Percentiles rank a stretch among this genome's conserved stretches.
Evolutionary conservation across 2,329 filamentous ascomycete genomes (phyloP).

Genomic region (Grosmannia penicillata): DNA sequence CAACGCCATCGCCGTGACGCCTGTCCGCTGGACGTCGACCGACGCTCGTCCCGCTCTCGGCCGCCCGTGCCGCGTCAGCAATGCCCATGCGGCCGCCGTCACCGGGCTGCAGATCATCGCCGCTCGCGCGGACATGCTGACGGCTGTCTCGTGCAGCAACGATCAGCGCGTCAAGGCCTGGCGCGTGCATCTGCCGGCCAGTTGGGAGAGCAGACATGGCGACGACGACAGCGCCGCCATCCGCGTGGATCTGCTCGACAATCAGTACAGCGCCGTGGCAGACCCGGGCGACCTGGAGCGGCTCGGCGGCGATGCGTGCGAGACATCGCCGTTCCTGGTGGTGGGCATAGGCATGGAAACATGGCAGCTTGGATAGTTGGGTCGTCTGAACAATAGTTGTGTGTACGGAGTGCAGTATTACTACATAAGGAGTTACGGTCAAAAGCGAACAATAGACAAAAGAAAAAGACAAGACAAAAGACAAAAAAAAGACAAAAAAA

Average conservation of each 20-base stretch:
- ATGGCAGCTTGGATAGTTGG: slow-evolving; percentile 19
- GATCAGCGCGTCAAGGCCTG: slow-evolving; percentile 47
- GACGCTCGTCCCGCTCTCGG: slow-evolving; percentile 8
- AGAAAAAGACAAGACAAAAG: neutral
- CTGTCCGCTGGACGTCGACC: slow-evolving; percentile 22
- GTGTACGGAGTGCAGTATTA: too few relatives aligned
- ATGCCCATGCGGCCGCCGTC: slow-evolving; percentile 58
- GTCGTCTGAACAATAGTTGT: too few relatives aligned
- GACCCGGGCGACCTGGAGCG: slow-evolving; percentile 39
- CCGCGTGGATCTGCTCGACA: slow-evolving; percentile 26
- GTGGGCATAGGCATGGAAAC: slow-evolving; percentile 32
- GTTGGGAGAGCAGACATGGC: too few relatives aligned
- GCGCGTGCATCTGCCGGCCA: slow-evolving; percentile 19
- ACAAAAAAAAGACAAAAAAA: neutral
- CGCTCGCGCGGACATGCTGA: neutral
- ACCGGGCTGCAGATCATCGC: slow-evolving; percentile 36
- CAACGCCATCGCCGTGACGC: slow-evolving; percentile 51
- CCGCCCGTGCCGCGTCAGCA: slow-evolving; percentile 23
- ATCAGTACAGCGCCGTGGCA: slow-evolving; percentile 43
- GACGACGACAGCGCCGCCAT: neutral
- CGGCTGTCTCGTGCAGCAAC: slow-evolving; percentile 29
- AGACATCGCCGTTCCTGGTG: slow-evolving; percentile 17
- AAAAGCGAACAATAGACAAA: neutral
- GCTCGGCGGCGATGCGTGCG: slow-evolving; percentile 11
- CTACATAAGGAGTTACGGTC: neutral